phyloP scores from a whole-genome alignment of 768 basidiomycete genomes.

The Suillus subaureus region DNA sequence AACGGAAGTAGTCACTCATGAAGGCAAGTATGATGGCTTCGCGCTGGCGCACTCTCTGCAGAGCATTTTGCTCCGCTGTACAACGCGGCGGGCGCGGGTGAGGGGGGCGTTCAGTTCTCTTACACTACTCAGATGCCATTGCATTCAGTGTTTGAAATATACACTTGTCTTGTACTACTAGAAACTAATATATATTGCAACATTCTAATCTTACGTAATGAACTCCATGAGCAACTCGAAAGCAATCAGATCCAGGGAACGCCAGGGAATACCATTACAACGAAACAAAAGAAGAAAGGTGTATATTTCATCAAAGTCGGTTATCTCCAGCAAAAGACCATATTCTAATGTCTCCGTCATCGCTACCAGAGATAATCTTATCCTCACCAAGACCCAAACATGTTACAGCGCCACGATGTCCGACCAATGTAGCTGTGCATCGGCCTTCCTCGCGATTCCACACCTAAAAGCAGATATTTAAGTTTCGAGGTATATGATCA shows the following conservation, averaged over 20 bases:
- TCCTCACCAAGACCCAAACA: conserved; percentile 90
- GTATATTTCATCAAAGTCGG: not conserved
- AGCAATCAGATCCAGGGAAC: not conserved
- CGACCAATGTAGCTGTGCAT: conserved; percentile 88
- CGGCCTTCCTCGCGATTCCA: conserved; percentile 91
- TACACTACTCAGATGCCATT: conserved; percentile 62
- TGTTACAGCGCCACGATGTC: conserved; percentile 93
- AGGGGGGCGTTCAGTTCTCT: conserved; percentile 44
- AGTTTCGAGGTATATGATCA: conserved; percentile 6
- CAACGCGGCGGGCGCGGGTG: conserved; percentile 74
- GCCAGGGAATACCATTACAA: conserved; percentile 1
- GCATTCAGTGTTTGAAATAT: conserved; percentile 54
- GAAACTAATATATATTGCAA: not conserved
- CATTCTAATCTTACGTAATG: not conserved
- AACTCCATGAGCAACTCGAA: not conserved
- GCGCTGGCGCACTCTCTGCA: conserved; percentile 66
- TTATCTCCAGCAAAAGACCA: conserved; percentile 65
- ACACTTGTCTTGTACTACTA: not conserved
- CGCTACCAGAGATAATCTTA: conserved; percentile 95
- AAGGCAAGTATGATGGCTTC: conserved; percentile 65
- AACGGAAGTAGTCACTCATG: conserved; percentile 56
- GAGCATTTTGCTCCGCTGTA: conserved; percentile 87
- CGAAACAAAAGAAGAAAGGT: not conserved
- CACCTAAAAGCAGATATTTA: conserved; percentile 50
- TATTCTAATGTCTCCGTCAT: conserved; percentile 84